Percentiles rank a stretch among this genome's conserved stretches.
These are phyloP conservation scores for Crithidia expoeki DNA, from an alignment of 208 protist species.

Conservation along the genomic window DNA sequence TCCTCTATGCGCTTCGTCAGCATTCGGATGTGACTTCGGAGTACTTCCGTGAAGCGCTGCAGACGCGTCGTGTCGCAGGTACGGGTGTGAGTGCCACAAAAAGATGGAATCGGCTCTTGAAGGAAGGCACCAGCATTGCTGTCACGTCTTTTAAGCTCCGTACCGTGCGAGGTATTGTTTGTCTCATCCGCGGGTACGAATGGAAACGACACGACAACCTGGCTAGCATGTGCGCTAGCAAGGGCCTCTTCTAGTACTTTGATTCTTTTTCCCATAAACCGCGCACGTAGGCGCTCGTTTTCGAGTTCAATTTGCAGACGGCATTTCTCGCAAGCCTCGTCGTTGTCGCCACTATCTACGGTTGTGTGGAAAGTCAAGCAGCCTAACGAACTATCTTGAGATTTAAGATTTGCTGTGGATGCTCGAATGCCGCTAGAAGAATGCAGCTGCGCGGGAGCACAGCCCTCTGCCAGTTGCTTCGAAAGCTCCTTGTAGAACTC, in stretches of 20 bases:
- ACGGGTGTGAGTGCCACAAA: neutral
- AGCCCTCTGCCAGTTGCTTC: neutral
- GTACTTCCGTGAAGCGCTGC: constrained; percentile 17
- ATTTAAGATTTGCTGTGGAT: no score
- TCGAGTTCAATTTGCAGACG: neutral
- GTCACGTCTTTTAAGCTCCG: no score
- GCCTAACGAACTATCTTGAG: no score
- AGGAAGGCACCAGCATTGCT: neutral
- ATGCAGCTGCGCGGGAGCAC: neutral
- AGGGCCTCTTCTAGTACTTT: neutral
- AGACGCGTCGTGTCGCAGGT: constrained; percentile 7
- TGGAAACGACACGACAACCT: neutral
- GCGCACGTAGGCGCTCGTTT: neutral
- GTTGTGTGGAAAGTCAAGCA: no score
- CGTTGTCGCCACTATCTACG: no score
- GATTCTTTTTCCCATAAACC: neutral
- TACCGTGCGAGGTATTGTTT: no score
- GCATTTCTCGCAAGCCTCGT: no score
- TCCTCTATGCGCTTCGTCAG: constrained; percentile 31
- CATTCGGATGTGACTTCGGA: constrained; percentile 36
- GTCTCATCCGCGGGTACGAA: no score
- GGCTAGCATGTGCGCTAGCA: neutral
- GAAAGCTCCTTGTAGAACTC: constrained; percentile 29
- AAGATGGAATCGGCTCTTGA: neutral
- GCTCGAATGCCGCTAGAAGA: neutral